Evolutionary conservation across 2,329 filamentous ascomycete species (phyloP).

Genomic region (Botrytis fabae): DNA sequence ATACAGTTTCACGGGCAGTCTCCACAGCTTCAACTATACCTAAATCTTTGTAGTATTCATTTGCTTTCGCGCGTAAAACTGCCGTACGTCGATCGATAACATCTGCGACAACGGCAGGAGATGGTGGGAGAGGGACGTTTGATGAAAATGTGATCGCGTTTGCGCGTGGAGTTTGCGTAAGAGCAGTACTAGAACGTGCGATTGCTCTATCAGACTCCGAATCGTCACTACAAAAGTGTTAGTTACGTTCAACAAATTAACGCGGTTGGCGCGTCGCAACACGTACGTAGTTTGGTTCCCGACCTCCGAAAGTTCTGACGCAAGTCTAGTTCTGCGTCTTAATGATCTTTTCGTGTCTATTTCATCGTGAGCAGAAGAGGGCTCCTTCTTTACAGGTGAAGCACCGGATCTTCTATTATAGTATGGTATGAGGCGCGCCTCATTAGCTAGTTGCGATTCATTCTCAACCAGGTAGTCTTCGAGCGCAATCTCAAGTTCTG

Average conservation of each 20-base stretch:
- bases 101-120: conserved; percentile 74
- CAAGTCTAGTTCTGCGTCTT: conserved; percentile 48
- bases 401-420: conserved; percentile 66
- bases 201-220: conserved; percentile 38
- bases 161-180: conserved; percentile 38
- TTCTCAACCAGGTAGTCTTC: conserved; percentile 73
- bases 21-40: conserved; percentile 67
- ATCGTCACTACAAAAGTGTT: conserved; percentile 37
- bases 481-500: conserved; percentile 73
- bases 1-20: conserved; percentile 67
- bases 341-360: conserved; percentile 46
- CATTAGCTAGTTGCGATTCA: conserved; percentile 60
- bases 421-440: conserved; percentile 70
- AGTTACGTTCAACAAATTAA: conserved; percentile 27
- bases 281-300: conserved; percentile 36
- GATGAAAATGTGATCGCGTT: conserved; percentile 44
- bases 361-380: conserved; percentile 43
- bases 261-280: conserved; percentile 30
- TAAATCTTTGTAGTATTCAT: conserved; percentile 63
- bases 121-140: conserved; percentile 74
- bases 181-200: conserved; percentile 36
- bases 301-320: conserved; percentile 42
- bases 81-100: conserved; percentile 72
- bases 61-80: conserved; percentile 65
- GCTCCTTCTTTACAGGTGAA: conserved; percentile 62